A percentile compares a stretch with the other conserved stretches of the same genome.
Evolutionary conservation across 2,329 filamentous ascomycete genomes (phyloP).

Genomic region (Colletotrichum brevisporum): DNA sequence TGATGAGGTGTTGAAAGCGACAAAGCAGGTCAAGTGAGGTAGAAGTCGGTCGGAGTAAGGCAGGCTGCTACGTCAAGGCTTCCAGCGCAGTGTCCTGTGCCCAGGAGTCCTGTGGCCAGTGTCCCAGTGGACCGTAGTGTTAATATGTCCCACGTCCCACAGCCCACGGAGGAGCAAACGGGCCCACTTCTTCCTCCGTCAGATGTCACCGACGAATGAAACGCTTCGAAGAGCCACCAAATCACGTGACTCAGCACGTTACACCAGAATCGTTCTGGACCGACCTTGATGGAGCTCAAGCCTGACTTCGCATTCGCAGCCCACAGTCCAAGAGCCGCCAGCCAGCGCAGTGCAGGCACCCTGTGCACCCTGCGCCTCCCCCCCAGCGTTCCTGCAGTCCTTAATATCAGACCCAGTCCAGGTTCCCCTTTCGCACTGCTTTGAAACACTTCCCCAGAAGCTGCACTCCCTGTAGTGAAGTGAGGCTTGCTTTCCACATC

Average conservation of each 20-base stretch:
- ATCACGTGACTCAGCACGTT: conserved; percentile 21
- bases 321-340: background rate
- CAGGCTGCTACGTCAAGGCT: conserved; percentile 41
- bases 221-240: background rate
- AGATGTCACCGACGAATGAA: conserved; percentile 37
- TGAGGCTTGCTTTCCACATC: background rate
- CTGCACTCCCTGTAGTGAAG: background rate
- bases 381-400: conserved; percentile 17
- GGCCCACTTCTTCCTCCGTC: conserved; percentile 24
- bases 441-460: conserved; percentile 26
- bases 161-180: conserved; percentile 25
- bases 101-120: conserved; percentile 28
- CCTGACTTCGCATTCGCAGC: conserved; percentile 1
- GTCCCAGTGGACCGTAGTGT: conserved; percentile 6
- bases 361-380: conserved; percentile 4
- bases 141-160: conserved; percentile 9
- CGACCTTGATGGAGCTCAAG: conserved; percentile 10
- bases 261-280: conserved; percentile 14
- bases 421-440: background rate
- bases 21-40: conserved; percentile 41
- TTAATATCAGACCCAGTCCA: conserved; percentile 11
- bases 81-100: conserved; percentile 33
- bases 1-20: conserved; percentile 40
- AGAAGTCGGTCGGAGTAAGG: conserved; percentile 38
- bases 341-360: background rate